Conservation (phyloP, 2,329 filamentous ascomycete species). For the Fusarium dimerum region DNA sequence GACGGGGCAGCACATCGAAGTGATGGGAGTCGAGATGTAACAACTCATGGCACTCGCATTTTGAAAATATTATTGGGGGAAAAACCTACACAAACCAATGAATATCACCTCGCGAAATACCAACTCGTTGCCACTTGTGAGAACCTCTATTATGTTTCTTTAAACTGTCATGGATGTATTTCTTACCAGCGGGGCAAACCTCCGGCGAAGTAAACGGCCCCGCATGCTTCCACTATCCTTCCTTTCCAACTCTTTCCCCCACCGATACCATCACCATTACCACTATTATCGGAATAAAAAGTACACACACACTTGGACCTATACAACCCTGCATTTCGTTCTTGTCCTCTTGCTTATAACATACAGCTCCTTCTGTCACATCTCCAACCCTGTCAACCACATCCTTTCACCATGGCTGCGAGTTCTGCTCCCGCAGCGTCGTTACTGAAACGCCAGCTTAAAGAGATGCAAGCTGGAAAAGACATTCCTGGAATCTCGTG, state of each 20-base stretch:
- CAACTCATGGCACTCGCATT: too few species aligned
- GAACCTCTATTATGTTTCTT: not conserved
- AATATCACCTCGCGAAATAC: too few species aligned
- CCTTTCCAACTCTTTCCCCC: not conserved
- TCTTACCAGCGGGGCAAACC: not conserved
- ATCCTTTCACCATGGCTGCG: conserved; percentile 18
- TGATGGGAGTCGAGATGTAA: too few species aligned
- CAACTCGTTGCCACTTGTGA: not conserved
- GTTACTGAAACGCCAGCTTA: conserved; percentile 82
- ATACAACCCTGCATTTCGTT: not conserved
- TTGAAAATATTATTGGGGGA: not conserved
- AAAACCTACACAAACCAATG: not conserved
- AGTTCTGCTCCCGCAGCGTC: conserved; percentile 60
- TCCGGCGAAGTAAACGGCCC: not conserved
- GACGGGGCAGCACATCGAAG: too few species aligned
- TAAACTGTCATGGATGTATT: not conserved
- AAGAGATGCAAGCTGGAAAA: conserved; percentile 89
- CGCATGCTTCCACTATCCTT: not conserved
- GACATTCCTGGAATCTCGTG: conserved; percentile 94
- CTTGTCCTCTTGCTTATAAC: too few species aligned
- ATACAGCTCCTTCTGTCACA: too few species aligned
- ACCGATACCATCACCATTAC: not conserved
- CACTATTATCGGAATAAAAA: not conserved
- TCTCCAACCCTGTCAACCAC: not conserved
- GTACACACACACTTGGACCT: not conserved